Evolutionary conservation across 2,329 filamentous ascomycete species (phyloP).

Genomic region (Calonectria honghensis): DNA sequence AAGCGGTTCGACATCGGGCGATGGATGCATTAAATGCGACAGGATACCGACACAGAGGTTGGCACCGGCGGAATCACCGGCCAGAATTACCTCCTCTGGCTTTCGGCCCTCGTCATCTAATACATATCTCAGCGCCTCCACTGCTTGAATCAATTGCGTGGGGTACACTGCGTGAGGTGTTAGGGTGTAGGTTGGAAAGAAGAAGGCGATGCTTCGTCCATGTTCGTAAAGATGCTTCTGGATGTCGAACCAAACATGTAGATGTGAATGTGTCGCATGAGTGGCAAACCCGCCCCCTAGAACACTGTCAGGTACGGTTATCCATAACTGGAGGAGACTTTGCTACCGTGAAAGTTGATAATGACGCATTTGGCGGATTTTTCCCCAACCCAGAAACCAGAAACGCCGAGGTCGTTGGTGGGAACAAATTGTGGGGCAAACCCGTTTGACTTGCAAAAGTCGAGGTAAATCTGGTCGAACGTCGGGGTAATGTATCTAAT

Average conservation of each 20-base stretch:
- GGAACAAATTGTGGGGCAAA: background rate
- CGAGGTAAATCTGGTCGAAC: background rate
- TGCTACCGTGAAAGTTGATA: slow-evolving; percentile 13
- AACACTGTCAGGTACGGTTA: background rate
- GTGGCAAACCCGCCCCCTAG: slow-evolving; percentile 5
- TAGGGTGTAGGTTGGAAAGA: slow-evolving; percentile 7
- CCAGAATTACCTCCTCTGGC: slow-evolving; percentile 9
- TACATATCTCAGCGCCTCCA: slow-evolving; percentile 23
- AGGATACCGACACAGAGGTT: slow-evolving; percentile 7
- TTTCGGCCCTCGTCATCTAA: background rate
- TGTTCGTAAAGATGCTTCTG: background rate
- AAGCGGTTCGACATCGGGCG: background rate
- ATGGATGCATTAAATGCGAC: slow-evolving; percentile 13
- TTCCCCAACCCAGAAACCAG: slow-evolving; percentile 12
- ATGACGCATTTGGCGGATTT: slow-evolving; percentile 7
- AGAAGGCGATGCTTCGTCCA: background rate
- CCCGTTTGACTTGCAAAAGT: slow-evolving; percentile 25
- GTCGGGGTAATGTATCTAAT: background rate
- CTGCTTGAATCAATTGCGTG: background rate
- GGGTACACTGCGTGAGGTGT: background rate
- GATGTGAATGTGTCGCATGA: background rate
- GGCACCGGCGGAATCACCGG: slow-evolving; percentile 14
- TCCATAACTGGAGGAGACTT: background rate
- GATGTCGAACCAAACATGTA: slow-evolving; percentile 8
- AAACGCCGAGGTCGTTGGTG: background rate